These are phyloP conservation scores for Colletotrichum coccodes DNA, from an alignment of 2,329 filamentous ascomycete species.

Conservation along the genomic window DNA sequence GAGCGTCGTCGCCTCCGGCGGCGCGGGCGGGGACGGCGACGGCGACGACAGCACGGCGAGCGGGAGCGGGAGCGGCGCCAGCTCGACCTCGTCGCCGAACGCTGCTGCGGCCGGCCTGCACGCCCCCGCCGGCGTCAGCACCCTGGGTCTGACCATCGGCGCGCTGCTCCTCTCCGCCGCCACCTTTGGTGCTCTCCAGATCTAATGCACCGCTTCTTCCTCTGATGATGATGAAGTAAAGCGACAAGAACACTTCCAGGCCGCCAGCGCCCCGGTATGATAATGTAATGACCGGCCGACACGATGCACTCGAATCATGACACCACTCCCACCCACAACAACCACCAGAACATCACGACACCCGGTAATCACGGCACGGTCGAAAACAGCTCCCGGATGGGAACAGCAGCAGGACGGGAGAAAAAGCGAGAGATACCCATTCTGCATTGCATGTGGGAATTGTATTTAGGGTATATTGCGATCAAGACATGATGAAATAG, in stretches of 20 bases:
- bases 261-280: background rate
- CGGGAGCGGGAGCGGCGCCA: conserved; percentile 17
- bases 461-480: background rate
- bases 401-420: background rate
- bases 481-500: background rate
- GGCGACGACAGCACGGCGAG: conserved; percentile 19
- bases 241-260: background rate
- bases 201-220: conserved; percentile 23
- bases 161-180: conserved; percentile 48
- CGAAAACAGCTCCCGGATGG: background rate
- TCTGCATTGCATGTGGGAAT: background rate
- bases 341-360: background rate
- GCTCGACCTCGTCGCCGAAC: background rate
- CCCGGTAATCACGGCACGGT: background rate
- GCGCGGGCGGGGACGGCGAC: conserved; percentile 16
- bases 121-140: conserved; percentile 38
- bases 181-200: conserved; percentile 35
- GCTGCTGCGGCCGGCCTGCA: background rate
- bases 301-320: conserved; percentile 5
- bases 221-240: background rate
- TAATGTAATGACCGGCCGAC: conserved; percentile 1
- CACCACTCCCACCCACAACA: background rate
- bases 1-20: conserved; percentile 41
- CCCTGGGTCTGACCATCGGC: conserved; percentile 45
- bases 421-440: conserved; percentile 2